phyloP scores from a whole-genome alignment of 257 asterid species.

The Solanum appendiculatum region DNA sequence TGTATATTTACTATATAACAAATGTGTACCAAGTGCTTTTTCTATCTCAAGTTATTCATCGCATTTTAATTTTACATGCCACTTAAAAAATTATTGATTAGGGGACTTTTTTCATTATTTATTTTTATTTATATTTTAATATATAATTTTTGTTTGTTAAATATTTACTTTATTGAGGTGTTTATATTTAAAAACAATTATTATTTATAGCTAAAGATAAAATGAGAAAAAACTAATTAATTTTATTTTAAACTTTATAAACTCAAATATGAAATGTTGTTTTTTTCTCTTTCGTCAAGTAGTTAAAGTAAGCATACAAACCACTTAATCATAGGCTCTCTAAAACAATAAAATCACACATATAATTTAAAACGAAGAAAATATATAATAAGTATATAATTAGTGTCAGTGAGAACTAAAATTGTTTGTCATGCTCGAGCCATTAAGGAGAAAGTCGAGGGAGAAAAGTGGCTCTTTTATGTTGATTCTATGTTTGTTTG shows the following conservation, averaged over 20 bases:
- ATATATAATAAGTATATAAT: no score
- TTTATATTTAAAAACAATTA: no score
- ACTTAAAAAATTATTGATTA: neutral
- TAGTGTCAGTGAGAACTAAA: rapidly evolving
- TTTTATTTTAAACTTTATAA: neutral
- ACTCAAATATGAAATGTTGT: neutral
- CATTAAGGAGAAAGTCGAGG: neutral
- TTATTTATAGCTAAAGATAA: no score
- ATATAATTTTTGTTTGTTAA: no score
- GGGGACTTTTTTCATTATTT: neutral
- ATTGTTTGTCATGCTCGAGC: neutral
- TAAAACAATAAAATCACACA: no score
- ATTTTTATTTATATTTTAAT: no score
- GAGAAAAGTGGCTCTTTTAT: neutral
- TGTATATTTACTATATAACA: neutral
- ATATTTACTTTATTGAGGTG: neutral
- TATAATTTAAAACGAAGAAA: no score
- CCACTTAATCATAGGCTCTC: no score
- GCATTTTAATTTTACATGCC: neutral
- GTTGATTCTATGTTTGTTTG: neutral
- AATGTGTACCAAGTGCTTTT: neutral
- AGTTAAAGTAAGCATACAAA: no score
- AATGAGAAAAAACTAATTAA: neutral
- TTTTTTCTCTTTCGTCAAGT: neutral
- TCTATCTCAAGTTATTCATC: neutral